Base-by-base conservation (phyloP, 2,329 filamentous ascomycete species). In the Tolypocladium nubicola region DNA sequence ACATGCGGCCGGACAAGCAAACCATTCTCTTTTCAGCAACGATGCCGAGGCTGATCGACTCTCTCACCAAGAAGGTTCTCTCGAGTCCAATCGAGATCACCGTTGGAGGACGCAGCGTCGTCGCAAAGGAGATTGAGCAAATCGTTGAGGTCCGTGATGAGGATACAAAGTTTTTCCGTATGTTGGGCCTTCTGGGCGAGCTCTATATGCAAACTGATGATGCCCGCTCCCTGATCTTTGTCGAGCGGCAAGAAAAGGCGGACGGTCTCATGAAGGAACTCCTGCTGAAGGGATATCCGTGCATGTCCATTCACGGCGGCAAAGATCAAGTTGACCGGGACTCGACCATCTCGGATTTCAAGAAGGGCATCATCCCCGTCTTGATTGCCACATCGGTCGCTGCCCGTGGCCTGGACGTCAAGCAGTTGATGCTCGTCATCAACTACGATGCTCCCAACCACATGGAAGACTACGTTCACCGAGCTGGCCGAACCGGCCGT, bases 11-110 rank as follows among this genome's bases (percentile, higher is more conserved):
- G 0, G 89, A 97, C 69, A 86, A 89, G 54, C 94, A 99, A 70
- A 96, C 91, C 0, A 91, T 97, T 55, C 80, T 97, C 30, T 99
- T 97, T 71, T 97, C 94, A 0, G 94, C 94, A 4, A 99, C 94
- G 0, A 96, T 97, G 79, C 94, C 94, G 23, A 85, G 88, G 52
- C 92, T 93, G 62, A 96, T 99, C 79, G 90, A 96, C 69, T 86
- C 88, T 0, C 73, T 97, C 53, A 94, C 91, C 26, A 89, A 93
- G 60, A 97, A 97, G 71, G 89, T 91, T 0, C 76, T 97, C 45
- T 85, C 84, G 50, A 89, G 87, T 60, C 90, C 94, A 0, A 84
- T 96, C 30, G 91, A 97, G 72, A 96, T 99, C 61, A 87, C 88
- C 1, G 92, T 99, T 21, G 94, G 94, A 63, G 93, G 92, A 45